Evolutionary conservation across 768 basidiomycete species (phyloP).

Genomic region (Auriscalpium orientale): DNA sequence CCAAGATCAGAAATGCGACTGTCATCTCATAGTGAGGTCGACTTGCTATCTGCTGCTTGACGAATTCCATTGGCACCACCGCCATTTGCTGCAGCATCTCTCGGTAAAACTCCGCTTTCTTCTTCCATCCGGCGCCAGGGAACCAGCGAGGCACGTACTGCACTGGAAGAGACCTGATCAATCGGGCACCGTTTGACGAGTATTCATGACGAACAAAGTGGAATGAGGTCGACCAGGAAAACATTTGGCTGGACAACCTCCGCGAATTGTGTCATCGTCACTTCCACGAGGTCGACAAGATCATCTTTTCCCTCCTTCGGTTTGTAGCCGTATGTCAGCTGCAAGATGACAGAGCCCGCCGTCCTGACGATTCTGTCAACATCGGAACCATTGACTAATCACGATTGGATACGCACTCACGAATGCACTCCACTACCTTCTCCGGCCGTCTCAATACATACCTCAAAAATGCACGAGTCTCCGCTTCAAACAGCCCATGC

Average conservation of each 20-base stretch:
- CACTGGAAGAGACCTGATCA: constrained; percentile 7
- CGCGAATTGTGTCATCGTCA: background rate
- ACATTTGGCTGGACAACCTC: background rate
- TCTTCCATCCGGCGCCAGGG: constrained; percentile 18
- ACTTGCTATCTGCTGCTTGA: constrained; percentile 1
- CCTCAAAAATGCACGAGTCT: background rate
- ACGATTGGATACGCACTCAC: background rate
- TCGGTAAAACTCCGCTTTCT: background rate
- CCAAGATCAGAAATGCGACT: too few species aligned
- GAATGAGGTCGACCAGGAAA: constrained; percentile 5
- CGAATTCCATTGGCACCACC: constrained; percentile 2
- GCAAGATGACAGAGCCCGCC: constrained; percentile 16
- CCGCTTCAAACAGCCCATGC: background rate
- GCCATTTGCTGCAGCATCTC: background rate
- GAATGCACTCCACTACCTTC: constrained; percentile 1
- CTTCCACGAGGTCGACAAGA: constrained; percentile 4
- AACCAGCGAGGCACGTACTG: constrained; percentile 18
- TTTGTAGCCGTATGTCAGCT: constrained; percentile 18
- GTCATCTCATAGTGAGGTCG: background rate
- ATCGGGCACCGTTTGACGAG: background rate
- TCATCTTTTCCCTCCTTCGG: constrained; percentile 12
- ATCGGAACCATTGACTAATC: too few species aligned
- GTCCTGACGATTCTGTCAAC: background rate
- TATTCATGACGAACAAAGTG: background rate
- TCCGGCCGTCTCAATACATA: constrained; percentile 4